These are phyloP conservation scores for Penicillium sp. DNA, from an alignment of 2,329 filamentous ascomycete genomes.

Conservation along the genomic window DNA sequence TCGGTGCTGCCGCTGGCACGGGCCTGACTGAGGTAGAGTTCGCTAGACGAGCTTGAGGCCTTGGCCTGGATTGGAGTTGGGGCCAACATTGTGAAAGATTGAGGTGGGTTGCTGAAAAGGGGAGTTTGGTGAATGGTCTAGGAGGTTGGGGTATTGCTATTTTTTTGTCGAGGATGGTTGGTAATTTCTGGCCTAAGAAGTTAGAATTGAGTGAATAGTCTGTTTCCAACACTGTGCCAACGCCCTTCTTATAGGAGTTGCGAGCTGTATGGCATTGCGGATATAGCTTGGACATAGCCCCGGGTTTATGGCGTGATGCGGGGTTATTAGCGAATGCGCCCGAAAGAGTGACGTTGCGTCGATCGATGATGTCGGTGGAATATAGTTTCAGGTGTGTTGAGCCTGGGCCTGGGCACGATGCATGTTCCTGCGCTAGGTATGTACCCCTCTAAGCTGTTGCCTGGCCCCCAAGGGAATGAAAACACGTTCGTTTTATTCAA, in stretches of 20 bases:
- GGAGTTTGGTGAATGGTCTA: not conserved
- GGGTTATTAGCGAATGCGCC: conserved; percentile 12
- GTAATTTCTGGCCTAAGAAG: not conserved
- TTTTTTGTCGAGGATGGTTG: too few species aligned
- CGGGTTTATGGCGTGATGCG: conserved; percentile 18
- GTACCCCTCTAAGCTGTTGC: not conserved
- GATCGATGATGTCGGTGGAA: conserved; percentile 25
- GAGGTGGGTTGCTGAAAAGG: not conserved
- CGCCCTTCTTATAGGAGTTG: conserved; percentile 13
- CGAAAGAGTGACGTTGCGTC: conserved; percentile 9
- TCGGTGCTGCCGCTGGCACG: conserved; percentile 37
- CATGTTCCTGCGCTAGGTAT: not conserved
- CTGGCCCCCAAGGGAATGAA: not conserved
- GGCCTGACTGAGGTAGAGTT: conserved; percentile 38
- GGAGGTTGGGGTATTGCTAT: not conserved
- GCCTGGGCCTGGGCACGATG: not conserved
- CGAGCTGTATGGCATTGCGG: not conserved
- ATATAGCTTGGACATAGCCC: not conserved
- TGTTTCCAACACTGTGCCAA: not conserved
- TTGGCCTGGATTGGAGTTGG: conserved; percentile 1
- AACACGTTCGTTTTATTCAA: too few species aligned
- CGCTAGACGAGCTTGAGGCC: conserved; percentile 12
- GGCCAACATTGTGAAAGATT: conserved; percentile 5
- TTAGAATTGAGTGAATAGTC: not conserved
- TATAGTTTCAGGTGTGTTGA: not conserved